Base-by-base conservation (phyloP, 2,329 filamentous ascomycete species). In the Cryphonectria japonica region DNA sequence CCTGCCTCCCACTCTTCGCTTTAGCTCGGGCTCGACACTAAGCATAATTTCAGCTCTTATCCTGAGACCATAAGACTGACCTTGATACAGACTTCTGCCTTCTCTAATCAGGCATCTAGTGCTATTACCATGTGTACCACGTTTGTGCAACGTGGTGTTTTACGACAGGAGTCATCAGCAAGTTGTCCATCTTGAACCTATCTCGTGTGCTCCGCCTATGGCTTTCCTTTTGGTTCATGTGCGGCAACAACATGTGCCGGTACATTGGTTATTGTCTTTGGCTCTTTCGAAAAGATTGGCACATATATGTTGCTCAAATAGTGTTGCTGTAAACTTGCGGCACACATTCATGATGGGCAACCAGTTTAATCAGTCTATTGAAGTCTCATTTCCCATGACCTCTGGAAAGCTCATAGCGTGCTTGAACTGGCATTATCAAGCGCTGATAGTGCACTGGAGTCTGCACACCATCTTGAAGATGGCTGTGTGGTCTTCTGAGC, bases 201-300 rank as follows among this genome's bases (percentile, higher is more conserved):
- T 59, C 54, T 34, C 29, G 54, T n/a, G 22, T n/a, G 22, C 46
- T 50, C 9, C 9, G 46, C 7, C 22, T 50, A 6, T 50, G 46
- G 6, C 46, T 50, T 50, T n/a, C 8, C 46, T 50, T 46, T 22
- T 19, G 7, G 4, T 46, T 46, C 22, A 46, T 2, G 43, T n/a
- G 4, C 5, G 1, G 22, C 7, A 11, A 11, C 0, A n/a, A n/a
- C 26, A 1, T 11, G 3, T 50, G 2, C 8, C 22, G 22, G 3
- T 50, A n/a, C 22, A 7, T 50, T 50, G 46, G 11, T 11, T n/a
- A 22, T 19, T 46, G 16, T 7, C 4, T 22, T 46, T 8, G 22
- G 9, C n/a, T 4, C 8, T 26, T 54, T 1, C 3, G 8, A 26
- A 26, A 54, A 54, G 50, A 54, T 7, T 11, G n/a, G 50, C 2